phyloP scores from a whole-genome alignment of 2,329 filamentous ascomycete species.

The Furcasterigmium furcatum region DNA sequence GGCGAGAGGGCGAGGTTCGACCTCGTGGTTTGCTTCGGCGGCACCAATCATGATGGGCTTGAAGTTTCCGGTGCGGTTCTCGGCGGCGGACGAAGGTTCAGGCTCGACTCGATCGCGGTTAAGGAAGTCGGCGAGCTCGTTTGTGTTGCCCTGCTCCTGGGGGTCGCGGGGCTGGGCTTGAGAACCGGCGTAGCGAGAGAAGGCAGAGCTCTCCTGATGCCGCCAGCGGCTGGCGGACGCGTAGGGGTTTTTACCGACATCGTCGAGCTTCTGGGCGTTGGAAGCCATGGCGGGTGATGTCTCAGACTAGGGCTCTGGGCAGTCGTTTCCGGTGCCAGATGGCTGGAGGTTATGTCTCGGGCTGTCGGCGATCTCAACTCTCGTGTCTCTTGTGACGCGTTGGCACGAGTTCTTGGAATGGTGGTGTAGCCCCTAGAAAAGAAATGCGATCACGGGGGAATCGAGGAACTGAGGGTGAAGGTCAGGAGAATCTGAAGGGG shows the following conservation, averaged over 20 bases:
- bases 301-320: not conserved
- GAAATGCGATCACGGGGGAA: not conserved
- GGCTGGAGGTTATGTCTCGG: not conserved
- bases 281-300: constrained; percentile 14
- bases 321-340: too few species aligned
- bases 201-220: constrained; percentile 60
- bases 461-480: too few species aligned
- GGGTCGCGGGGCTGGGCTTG: constrained; percentile 32
- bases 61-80: constrained; percentile 30
- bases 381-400: not conserved
- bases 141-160: constrained; percentile 37
- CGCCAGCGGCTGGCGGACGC: constrained; percentile 58
- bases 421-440: not conserved
- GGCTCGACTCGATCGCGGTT: constrained; percentile 51
- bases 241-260: constrained; percentile 46
- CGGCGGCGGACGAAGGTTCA: constrained; percentile 17
- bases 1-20: constrained; percentile 9
- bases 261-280: constrained; percentile 20
- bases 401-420: not conserved
- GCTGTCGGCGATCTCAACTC: not conserved
- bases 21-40: constrained; percentile 26
- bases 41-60: constrained; percentile 48
- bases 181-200: constrained; percentile 35
- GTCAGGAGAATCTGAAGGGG: not conserved
- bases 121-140: constrained; percentile 53